A percentile compares a stretch with the other conserved stretches of the same genome.
Conservation (phyloP, 495 filamentous ascomycete genomes). For the Pseudevernia furfuracea region DNA sequence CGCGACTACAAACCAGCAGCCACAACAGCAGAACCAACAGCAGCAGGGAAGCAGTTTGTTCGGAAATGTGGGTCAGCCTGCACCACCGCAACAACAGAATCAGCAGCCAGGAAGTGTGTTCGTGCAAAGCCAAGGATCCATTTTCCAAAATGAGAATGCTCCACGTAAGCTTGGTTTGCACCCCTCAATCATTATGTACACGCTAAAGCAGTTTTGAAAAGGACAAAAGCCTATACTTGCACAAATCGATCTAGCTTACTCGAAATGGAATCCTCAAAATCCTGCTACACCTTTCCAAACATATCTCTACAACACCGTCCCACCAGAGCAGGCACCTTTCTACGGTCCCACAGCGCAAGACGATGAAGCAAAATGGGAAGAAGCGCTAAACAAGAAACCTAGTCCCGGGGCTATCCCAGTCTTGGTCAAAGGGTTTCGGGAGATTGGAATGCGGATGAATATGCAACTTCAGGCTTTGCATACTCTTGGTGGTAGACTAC, state of each 20-base stretch:
- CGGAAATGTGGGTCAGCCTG: slow-evolving; percentile 24
- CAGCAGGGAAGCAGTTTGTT: slow-evolving; percentile 34
- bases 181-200: not conserved
- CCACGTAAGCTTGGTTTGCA: slow-evolving; percentile 9
- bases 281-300: slow-evolving; percentile 72
- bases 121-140: slow-evolving; percentile 17
- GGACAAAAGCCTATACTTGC: slow-evolving; percentile 76
- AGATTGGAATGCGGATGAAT: slow-evolving; percentile 67
- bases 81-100: slow-evolving; percentile 28
- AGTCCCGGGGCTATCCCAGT: slow-evolving; percentile 70
- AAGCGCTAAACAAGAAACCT: slow-evolving; percentile 78
- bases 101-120: slow-evolving; percentile 33
- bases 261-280: slow-evolving; percentile 75
- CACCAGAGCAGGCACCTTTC: slow-evolving; percentile 68
- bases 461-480: slow-evolving; percentile 66
- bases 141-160: slow-evolving; percentile 18
- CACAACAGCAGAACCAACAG: slow-evolving; percentile 36
- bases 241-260: slow-evolving; percentile 67
- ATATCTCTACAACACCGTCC: slow-evolving; percentile 92
- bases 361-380: slow-evolving; percentile 83
- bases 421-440: slow-evolving; percentile 57
- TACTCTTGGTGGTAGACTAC: slow-evolving; percentile 69
- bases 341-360: slow-evolving; percentile 71
- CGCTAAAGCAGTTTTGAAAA: slow-evolving; percentile 22
- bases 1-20: slow-evolving; percentile 26